phyloP scores from a whole-genome alignment of 345 rosid genomes.

The Euclidium syriacum region DNA sequence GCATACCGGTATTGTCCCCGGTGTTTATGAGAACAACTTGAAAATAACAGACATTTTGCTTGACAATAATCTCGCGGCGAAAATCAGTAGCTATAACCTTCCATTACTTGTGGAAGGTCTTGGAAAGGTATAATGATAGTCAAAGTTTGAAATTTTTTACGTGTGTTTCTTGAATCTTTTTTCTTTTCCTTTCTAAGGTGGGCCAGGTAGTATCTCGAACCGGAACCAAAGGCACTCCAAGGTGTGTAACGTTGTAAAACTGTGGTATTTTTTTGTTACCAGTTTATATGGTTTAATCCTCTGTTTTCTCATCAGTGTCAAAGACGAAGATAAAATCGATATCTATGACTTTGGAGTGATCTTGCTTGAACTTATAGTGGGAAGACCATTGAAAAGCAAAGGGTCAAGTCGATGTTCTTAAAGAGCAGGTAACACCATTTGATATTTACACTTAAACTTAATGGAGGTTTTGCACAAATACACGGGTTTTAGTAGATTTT shows the following conservation, averaged over 20 bases:
- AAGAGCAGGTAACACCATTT: constrained; percentile 46
- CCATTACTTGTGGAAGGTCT: constrained; percentile 64
- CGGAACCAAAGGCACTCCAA: constrained; percentile 44
- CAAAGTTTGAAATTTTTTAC: not conserved
- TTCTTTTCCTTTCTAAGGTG: constrained; percentile 36
- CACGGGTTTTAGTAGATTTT: too few species aligned
- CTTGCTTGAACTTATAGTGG: constrained; percentile 75
- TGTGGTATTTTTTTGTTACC: not conserved
- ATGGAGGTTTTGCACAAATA: too few species aligned
- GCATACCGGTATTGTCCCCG: constrained; percentile 89
- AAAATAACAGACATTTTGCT: constrained; percentile 75
- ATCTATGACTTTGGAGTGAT: constrained; percentile 78
- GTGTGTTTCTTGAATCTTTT: constrained; percentile 9
- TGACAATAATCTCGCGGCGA: constrained; percentile 74
- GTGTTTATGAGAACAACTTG: constrained; percentile 70
- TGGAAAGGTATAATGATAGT: constrained; percentile 54
- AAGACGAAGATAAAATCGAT: constrained; percentile 52
- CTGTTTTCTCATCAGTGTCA: constrained; percentile 37
- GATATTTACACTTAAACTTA: too few species aligned
- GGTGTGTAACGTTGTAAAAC: constrained; percentile 28
- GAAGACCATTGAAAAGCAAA: constrained; percentile 50
- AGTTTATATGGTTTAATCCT: not conserved
- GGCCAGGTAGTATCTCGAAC: constrained; percentile 41
- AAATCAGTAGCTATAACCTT: constrained; percentile 82
- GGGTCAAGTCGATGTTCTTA: constrained; percentile 50